Base-by-base conservation (phyloP, 2,329 filamentous ascomycete genomes). In the Xylariaceae sp. region DNA sequence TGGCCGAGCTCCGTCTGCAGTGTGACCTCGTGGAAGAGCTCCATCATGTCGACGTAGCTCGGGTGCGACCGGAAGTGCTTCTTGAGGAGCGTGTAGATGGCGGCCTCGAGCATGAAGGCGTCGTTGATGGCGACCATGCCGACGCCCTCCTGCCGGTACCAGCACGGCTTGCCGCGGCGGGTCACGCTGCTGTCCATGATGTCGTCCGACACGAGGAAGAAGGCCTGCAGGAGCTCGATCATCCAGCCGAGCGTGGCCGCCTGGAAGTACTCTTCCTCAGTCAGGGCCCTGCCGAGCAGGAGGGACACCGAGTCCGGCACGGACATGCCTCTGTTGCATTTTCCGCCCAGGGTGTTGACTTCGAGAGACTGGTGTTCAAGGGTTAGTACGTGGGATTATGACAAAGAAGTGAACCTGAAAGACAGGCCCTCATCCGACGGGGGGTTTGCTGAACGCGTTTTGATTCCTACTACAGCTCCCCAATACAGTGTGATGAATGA, bases 61-160 rank as follows among this genome's bases (percentile, higher is more conserved):
- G 87, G 82, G 68, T 96, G 88, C 32, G 75, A 71, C 59, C 85
- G 84, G 78, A 97, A 98, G 69, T 88, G 84, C 70, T 94, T 92
- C 73, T 90, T 92, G 48, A 98, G 79, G 31, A 97, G 80, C 17
- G 84, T 68, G 72, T 94, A 98, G 69, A 98, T 97, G 58, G 78
- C 71, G 11, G 83, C 71, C 70, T 97, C 92, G 55, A 98, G 84
- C 79, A 97, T 81, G 73, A 97, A 95, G 48, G 90, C 81, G 62
- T 98, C 92, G 74, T 98, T 98, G 76, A 98, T 96, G 60, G 92
- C 90, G 51, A 96, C 77, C 82, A 94, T 89, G 63, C 90, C 90
- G 29, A 98, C 89, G 34, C 83, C 81, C 21, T 86, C 79, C 51
- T 88, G 83, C 45, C 84, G 83, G 71, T 97, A 98, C 92, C 92